A percentile compares a stretch with the other conserved stretches of the same genome.
Conservation (phyloP, 768 basidiomycete species). For the Rhodocollybia butyracea region DNA sequence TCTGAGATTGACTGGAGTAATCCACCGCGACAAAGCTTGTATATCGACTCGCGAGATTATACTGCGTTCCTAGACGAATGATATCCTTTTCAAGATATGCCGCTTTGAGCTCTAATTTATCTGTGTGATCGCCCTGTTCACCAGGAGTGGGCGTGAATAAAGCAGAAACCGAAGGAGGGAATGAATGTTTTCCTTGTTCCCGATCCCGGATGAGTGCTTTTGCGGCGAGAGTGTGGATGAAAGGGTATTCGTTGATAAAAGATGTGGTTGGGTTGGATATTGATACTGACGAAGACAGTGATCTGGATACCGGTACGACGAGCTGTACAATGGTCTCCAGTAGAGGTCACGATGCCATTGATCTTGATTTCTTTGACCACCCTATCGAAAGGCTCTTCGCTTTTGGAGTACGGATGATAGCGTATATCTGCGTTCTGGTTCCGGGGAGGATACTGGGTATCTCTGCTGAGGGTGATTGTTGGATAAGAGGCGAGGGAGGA, state of each 20-base stretch:
- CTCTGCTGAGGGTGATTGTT: constrained; percentile 29
- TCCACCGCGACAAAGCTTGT: constrained; percentile 60
- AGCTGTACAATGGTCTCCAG: too few species aligned
- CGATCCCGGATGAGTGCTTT: constrained; percentile 42
- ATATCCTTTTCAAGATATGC: constrained; percentile 32
- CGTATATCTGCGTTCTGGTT: constrained; percentile 16
- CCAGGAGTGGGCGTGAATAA: constrained; percentile 12
- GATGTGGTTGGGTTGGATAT: too few species aligned
- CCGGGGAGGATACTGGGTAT: constrained; percentile 29
- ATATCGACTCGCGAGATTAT: constrained; percentile 46
- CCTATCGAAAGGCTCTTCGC: too few species aligned
- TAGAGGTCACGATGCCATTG: too few species aligned
- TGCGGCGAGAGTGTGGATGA: constrained; percentile 55
- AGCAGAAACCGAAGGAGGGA: constrained; percentile 19
- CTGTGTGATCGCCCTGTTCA: constrained; percentile 17
- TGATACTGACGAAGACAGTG: too few species aligned
- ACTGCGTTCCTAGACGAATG: constrained; percentile 44
- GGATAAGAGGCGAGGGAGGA: constrained; percentile 25
- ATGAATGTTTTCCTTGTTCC: constrained; percentile 18
- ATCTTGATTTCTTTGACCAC: constrained; percentile 30
- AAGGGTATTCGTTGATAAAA: constrained; percentile 12
- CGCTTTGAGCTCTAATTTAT: constrained; percentile 22
- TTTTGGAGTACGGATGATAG: constrained; percentile 26
- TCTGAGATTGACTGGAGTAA: too few species aligned
- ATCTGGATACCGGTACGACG: too few species aligned